A percentile compares a stretch with the other conserved stretches of the same genome.
Conservation (phyloP, 2,329 filamentous ascomycete species). For the Xylariaceae sp. region DNA sequence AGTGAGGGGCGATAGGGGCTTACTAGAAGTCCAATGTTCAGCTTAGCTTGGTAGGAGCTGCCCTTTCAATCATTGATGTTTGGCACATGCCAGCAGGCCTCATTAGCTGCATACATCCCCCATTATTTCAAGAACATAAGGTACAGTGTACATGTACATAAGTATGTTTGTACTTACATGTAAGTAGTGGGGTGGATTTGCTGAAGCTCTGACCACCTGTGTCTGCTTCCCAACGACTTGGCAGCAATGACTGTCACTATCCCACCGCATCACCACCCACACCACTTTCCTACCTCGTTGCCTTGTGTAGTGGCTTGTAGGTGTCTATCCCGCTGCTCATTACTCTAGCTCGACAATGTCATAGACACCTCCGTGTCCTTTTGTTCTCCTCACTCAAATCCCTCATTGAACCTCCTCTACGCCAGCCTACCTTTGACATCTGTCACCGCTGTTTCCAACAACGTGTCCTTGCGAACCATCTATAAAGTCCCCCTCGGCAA, state of each 20-base stretch:
- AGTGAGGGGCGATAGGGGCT: too few relatives aligned
- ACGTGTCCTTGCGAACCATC: too few relatives aligned
- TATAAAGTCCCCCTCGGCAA: too few relatives aligned
- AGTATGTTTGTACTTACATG: too few relatives aligned
- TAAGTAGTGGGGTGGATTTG: not conserved
- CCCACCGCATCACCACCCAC: not conserved
- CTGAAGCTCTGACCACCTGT: constrained; percentile 12
- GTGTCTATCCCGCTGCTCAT: constrained; percentile 2
- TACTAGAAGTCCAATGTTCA: too few relatives aligned
- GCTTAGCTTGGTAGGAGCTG: too few relatives aligned
- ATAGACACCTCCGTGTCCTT: constrained; percentile 2
- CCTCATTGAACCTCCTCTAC: not conserved
- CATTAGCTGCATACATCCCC: too few relatives aligned
- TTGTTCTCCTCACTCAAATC: not conserved
- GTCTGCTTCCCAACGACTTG: constrained; percentile 1
- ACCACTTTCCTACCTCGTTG: constrained; percentile 1
- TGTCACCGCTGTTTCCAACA: constrained; percentile 17
- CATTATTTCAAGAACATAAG: too few relatives aligned
- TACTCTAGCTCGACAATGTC: constrained; percentile 9
- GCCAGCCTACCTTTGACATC: constrained; percentile 2
- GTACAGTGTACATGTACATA: too few relatives aligned
- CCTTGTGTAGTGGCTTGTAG: constrained; percentile 2
- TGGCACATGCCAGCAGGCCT: too few relatives aligned
- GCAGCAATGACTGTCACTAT: constrained; percentile 9
- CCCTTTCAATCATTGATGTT: too few relatives aligned